phyloP scores from a whole-genome alignment of 352 stramenopile genomes.

The Phytopythium mirpurense region DNA sequence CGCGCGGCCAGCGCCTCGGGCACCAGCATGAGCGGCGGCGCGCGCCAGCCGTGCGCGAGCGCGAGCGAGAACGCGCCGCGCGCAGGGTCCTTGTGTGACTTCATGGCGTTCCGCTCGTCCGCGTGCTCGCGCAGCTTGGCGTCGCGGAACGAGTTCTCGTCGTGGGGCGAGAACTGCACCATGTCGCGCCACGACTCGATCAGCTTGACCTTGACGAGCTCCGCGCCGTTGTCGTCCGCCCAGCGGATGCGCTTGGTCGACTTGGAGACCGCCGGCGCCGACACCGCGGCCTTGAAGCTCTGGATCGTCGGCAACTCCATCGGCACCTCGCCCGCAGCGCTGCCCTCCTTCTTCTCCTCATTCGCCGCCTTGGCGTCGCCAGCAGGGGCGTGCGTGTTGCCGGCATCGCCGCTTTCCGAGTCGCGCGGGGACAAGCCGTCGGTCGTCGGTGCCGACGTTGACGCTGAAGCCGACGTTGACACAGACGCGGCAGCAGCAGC shows the following conservation, averaged over 20 bases:
- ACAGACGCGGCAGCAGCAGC: conserved; percentile 24
- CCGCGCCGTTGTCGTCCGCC: conserved; percentile 70
- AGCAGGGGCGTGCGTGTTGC: conserved; percentile 10
- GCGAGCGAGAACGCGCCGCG: conserved; percentile 34
- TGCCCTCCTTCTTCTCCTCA: conserved; percentile 18
- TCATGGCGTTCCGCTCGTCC: conserved; percentile 59
- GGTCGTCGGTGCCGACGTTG: conserved; percentile 2
- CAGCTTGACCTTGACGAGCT: conserved; percentile 76
- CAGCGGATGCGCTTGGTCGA: conserved; percentile 70
- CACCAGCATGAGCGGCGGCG: conserved; percentile 53
- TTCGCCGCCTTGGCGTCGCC: conserved; percentile 14
- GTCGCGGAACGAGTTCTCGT: conserved; percentile 64
- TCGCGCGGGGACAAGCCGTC: conserved; percentile 12
- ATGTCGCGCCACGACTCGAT: conserved; percentile 86
- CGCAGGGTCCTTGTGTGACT: conserved; percentile 56
- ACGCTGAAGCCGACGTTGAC: too few relatives aligned
- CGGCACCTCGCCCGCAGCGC: conserved; percentile 13
- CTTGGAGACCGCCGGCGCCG: conserved; percentile 14
- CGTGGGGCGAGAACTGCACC: conserved; percentile 43
- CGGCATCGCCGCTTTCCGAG: conserved; percentile 8
- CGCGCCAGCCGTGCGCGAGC: conserved; percentile 58
- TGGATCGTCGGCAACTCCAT: conserved; percentile 77
- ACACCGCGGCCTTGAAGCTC: conserved; percentile 61
- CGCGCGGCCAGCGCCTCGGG: conserved; percentile 43
- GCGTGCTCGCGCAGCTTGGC: conserved; percentile 83